Evolutionary conservation across 768 basidiomycete genomes (phyloP).

Genomic region (Daedaleopsis nitida): DNA sequence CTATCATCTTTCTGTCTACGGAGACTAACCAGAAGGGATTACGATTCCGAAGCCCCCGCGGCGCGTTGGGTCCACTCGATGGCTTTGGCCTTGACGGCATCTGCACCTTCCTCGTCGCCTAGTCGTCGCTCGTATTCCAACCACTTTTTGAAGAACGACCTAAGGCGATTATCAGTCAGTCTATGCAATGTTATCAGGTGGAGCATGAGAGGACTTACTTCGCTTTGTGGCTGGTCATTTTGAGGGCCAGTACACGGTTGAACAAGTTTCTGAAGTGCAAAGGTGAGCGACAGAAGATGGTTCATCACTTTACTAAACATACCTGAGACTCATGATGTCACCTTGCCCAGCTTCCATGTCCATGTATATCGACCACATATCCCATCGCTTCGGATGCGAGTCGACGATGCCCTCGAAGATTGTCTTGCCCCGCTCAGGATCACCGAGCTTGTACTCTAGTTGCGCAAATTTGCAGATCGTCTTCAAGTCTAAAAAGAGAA

Average conservation of each 20-base stretch:
- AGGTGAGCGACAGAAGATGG: background rate
- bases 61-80: slow-evolving; percentile 87
- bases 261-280: slow-evolving; percentile 68
- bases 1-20: no score
- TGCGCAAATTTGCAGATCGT: slow-evolving; percentile 95
- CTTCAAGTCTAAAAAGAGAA: slow-evolving; percentile 73
- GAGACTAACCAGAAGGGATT: slow-evolving; percentile 16
- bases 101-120: slow-evolving; percentile 75
- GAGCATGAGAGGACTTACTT: slow-evolving; percentile 62
- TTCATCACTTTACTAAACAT: slow-evolving; percentile 22
- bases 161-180: slow-evolving; percentile 30
- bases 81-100: slow-evolving; percentile 83
- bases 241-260: slow-evolving; percentile 76
- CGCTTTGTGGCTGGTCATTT: slow-evolving; percentile 94
- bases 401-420: slow-evolving; percentile 96
- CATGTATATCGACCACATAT: slow-evolving; percentile 95
- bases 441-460: slow-evolving; percentile 92
- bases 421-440: slow-evolving; percentile 92
- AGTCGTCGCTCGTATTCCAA: slow-evolving; percentile 81
- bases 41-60: slow-evolving; percentile 39
- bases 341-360: slow-evolving; percentile 89
- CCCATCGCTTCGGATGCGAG: slow-evolving; percentile 93
- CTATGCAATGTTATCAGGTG: background rate
- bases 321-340: slow-evolving; percentile 82
- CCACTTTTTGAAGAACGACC: slow-evolving; percentile 98